Base-by-base conservation (phyloP, 495 filamentous ascomycete species). In the Podospora sp. region DNA sequence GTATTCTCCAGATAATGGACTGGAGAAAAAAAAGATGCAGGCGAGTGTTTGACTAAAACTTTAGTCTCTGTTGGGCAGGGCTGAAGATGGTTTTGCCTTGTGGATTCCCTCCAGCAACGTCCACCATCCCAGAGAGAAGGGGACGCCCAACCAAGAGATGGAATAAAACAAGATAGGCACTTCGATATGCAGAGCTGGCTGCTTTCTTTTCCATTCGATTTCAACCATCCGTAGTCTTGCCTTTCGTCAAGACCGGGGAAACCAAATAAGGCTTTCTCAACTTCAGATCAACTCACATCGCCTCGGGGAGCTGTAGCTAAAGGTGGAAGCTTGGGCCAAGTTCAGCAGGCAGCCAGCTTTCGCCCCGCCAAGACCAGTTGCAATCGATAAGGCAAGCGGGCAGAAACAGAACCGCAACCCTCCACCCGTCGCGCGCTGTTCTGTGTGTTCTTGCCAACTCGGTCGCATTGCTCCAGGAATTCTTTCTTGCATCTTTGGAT, bases 301-400 rank as follows among this genome's bases (percentile, higher is more conserved):
- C 2, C 2, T 6, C 40, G 5, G 5, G 16, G 4, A 12, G 16
- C 9, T 12, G 40, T 4, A 6, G 40, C 40, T 46, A 8, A 8
- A 33, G 29, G 4, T 46, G 11, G 2, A 46, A 46, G 40, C 11
- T 46, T 46, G 40, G 40, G 5, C 40, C 40, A 46, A 46, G n/a
- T n/a, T n/a, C n/a, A n/a, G n/a, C n/a, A n/a, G n/a, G n/a, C n/a
- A n/a, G n/a, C n/a, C n/a, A n/a, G n/a, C n/a, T 18, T 11, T 2
- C 40, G 14, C 16, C 40, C 9, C 40, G 40, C 40, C 40, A 46
- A 46, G 40, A 18, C 40, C 55, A 58, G 55, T 24, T 8, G 55
- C 55, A 58, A 58, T n/a, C 29, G 62, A 65, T 57, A 65, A 57
- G 62, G n/a, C 9, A 4, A 46, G 40, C 40, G 40, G 40, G 12